These are phyloP conservation scores for Talaromyces sp. DNA, from an alignment of 2,329 filamentous ascomycete genomes.

Conservation along the genomic window DNA sequence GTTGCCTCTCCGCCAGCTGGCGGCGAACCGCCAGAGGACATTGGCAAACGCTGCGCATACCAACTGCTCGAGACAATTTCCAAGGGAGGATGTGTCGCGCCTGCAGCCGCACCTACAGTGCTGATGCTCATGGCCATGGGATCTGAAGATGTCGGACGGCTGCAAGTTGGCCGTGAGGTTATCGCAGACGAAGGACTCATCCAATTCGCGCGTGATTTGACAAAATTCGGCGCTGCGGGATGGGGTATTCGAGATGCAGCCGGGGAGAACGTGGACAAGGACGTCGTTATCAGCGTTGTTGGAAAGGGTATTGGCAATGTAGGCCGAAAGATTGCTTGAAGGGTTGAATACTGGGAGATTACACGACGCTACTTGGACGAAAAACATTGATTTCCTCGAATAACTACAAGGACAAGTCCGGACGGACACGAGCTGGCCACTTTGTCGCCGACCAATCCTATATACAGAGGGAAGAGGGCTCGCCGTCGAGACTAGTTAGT, in stretches of 20 bases:
- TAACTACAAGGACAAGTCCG: background rate
- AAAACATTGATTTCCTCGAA: background rate
- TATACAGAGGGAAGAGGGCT: background rate
- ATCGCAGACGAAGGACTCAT: constrained; percentile 76
- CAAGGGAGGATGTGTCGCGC: constrained; percentile 74
- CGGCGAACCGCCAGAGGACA: constrained; percentile 80
- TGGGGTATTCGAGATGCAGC: constrained; percentile 81
- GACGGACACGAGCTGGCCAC: background rate
- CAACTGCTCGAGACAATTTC: constrained; percentile 80
- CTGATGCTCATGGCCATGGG: constrained; percentile 97
- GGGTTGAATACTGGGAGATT: background rate
- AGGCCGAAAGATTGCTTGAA: constrained; percentile 74
- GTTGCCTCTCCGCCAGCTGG: constrained; percentile 68
- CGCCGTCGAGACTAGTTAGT: background rate
- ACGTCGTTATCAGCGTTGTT: constrained; percentile 85
- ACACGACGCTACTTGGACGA: background rate
- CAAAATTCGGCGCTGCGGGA: constrained; percentile 80
- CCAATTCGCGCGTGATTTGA: constrained; percentile 74
- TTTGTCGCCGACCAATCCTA: background rate
- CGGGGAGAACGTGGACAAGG: constrained; percentile 56
- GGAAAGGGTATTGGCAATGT: constrained; percentile 92
- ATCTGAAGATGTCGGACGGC: constrained; percentile 84
- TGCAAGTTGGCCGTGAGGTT: constrained; percentile 76
- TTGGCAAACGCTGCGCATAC: constrained; percentile 81
- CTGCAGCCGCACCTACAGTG: constrained; percentile 66